These are phyloP conservation scores for Penicillium digitatum DNA, from an alignment of 2,329 filamentous ascomycete species.

Conservation along the genomic window DNA sequence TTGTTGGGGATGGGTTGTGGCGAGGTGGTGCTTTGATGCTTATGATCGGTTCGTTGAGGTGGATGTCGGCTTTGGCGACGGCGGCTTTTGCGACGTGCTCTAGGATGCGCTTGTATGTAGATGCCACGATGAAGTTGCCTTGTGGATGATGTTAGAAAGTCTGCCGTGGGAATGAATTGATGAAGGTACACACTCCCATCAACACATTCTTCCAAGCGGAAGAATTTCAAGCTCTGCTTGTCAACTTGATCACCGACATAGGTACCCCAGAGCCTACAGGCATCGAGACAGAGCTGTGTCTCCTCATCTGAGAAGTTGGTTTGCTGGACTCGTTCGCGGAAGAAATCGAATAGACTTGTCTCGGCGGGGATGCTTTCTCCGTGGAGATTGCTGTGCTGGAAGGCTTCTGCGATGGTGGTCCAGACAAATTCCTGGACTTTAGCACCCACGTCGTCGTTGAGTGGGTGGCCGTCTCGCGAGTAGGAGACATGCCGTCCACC, in stretches of 20 bases:
- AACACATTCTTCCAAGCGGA: slow-evolving; percentile 63
- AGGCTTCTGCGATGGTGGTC: slow-evolving; percentile 57
- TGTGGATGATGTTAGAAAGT: background rate
- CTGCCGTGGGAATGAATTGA: background rate
- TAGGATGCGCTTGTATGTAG: slow-evolving; percentile 58
- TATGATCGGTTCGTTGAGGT: slow-evolving; percentile 45
- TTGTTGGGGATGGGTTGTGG: slow-evolving; percentile 5
- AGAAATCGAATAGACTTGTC: slow-evolving; percentile 56
- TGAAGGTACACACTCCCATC: slow-evolving; percentile 48
- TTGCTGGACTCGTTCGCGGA: slow-evolving; percentile 49
- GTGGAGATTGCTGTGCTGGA: slow-evolving; percentile 55
- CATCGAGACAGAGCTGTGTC: slow-evolving; percentile 49
- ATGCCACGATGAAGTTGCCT: slow-evolving; percentile 61
- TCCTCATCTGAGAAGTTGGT: slow-evolving; percentile 39
- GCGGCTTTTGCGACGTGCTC: slow-evolving; percentile 50
- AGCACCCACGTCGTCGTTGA: slow-evolving; percentile 34
- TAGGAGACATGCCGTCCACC: slow-evolving; percentile 48
- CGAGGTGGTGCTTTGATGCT: slow-evolving; percentile 34
- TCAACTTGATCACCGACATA: slow-evolving; percentile 60
- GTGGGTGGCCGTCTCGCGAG: slow-evolving; percentile 44
- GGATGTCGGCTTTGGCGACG: slow-evolving; percentile 47
- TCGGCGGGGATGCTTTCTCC: slow-evolving; percentile 49
- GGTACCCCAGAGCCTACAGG: slow-evolving; percentile 60
- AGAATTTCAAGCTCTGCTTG: slow-evolving; percentile 60
- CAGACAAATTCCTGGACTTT: slow-evolving; percentile 49